A percentile compares a stretch with the other conserved stretches of the same genome.
These are phyloP conservation scores for Ulota crispa DNA, from an alignment of 225 moss, liverwort and hornwort genomes.

Conservation along the genomic window DNA sequence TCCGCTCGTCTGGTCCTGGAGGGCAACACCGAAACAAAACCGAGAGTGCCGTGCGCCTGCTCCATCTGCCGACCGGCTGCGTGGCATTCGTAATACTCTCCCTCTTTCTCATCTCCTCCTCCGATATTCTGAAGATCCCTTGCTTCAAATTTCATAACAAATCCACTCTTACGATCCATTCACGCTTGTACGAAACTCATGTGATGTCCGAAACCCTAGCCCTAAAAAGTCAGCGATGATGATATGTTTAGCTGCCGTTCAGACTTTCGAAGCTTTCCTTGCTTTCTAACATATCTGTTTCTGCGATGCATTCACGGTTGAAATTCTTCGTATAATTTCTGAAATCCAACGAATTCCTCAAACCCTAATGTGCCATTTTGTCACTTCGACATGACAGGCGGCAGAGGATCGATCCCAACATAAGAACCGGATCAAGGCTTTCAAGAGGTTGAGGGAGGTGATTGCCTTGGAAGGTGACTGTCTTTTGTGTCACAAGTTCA, in stretches of 20 bases:
- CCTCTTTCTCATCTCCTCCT: background rate
- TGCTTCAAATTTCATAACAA: background rate
- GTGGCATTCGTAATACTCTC: constrained; percentile 49
- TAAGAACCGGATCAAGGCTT: constrained; percentile 74
- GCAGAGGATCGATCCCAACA: constrained; percentile 95
- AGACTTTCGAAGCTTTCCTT: background rate
- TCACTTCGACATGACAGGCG: constrained; percentile 46
- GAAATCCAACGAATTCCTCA: background rate
- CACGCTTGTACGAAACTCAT: background rate
- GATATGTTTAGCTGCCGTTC: background rate
- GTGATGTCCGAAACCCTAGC: background rate
- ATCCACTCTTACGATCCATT: background rate
- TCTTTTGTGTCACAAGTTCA: background rate
- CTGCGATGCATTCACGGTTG: background rate
- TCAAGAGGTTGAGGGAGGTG: constrained; percentile 78
- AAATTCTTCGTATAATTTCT: background rate
- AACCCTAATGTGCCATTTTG: background rate
- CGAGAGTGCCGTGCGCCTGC: constrained; percentile 87
- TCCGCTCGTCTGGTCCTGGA: constrained; percentile 87
- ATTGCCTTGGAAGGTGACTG: constrained; percentile 80
- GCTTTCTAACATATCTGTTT: background rate
- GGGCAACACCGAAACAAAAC: constrained; percentile 97
- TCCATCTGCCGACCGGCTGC: constrained; percentile 84
- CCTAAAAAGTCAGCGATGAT: background rate
- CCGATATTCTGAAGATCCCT: background rate